phyloP scores from a whole-genome alignment of 306 rosid genomes.

The Rubus idaeus region DNA sequence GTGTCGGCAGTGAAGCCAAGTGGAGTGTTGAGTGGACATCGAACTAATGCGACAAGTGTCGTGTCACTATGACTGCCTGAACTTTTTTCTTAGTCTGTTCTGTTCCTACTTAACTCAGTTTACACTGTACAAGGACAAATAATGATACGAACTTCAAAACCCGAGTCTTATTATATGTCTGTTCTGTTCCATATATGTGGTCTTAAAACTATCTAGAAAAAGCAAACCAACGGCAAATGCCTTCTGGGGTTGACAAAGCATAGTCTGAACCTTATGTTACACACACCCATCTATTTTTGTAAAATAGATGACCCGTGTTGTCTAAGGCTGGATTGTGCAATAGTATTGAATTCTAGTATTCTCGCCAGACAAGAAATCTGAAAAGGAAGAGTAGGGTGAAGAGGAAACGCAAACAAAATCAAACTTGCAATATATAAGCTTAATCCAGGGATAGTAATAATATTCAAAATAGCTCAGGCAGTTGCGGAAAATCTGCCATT shows the following conservation, averaged over 20 bases:
- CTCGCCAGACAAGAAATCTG: background rate
- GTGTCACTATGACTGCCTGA: background rate
- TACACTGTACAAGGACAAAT: background rate
- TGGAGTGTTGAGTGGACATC: constrained; percentile 73
- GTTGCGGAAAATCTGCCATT: constrained; percentile 31
- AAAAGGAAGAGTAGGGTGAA: background rate
- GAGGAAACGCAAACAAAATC: background rate
- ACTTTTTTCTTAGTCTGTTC: background rate
- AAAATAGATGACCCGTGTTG: background rate
- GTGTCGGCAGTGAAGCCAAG: constrained; percentile 76
- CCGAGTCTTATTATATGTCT: too few species aligned
- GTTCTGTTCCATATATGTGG: background rate
- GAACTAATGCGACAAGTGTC: constrained; percentile 16
- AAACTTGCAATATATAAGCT: constrained; percentile 20
- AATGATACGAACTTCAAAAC: background rate
- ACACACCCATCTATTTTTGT: too few species aligned
- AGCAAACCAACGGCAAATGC: background rate
- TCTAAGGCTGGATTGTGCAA: too few species aligned
- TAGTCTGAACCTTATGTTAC: too few species aligned
- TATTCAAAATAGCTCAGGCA: background rate
- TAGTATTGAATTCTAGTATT: background rate
- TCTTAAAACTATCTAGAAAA: background rate
- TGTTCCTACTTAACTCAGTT: background rate
- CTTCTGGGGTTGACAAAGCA: background rate
- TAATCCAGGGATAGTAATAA: constrained; percentile 13